Conservation (phyloP, 2,329 filamentous ascomycete species). For the Colletotrichum incanum region DNA sequence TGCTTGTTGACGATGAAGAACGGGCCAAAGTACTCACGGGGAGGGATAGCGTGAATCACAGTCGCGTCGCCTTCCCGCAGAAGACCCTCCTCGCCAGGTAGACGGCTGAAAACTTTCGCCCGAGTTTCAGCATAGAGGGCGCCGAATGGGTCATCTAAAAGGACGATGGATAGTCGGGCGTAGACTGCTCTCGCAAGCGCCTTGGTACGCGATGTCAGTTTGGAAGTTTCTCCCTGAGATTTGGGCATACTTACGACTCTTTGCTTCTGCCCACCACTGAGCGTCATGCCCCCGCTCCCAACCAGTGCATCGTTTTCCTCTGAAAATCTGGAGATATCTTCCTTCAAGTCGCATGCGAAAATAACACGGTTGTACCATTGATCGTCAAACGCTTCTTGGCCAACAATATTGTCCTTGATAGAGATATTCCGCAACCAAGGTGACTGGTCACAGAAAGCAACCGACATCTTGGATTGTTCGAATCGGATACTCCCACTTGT, state of each 20-base stretch:
- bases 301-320: slow-evolving; percentile 38
- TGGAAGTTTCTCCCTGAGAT: not conserved
- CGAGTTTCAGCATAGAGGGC: slow-evolving; percentile 33
- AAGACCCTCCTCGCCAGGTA: slow-evolving; percentile 44
- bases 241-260: slow-evolving; percentile 41
- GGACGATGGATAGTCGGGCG: not conserved
- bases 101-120: slow-evolving; percentile 38
- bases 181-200: slow-evolving; percentile 36
- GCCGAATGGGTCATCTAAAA: slow-evolving; percentile 36
- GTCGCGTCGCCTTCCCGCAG: slow-evolving; percentile 44
- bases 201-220: not conserved
- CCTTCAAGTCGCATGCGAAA: slow-evolving; percentile 38
- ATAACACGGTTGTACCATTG: slow-evolving; percentile 52
- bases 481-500: not conserved
- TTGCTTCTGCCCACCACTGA: slow-evolving; percentile 47
- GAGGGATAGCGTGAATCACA: slow-evolving; percentile 23
- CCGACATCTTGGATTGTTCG: not conserved
- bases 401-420: slow-evolving; percentile 45
- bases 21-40: not conserved
- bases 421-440: slow-evolving; percentile 45
- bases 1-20: not conserved
- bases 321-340: slow-evolving; percentile 43
- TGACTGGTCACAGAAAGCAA: slow-evolving; percentile 45
- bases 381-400: slow-evolving; percentile 45
- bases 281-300: slow-evolving; percentile 41